Evolutionary conservation across 2,329 filamentous ascomycete genomes (phyloP).

Genomic region (Sporothrix schenckii): DNA sequence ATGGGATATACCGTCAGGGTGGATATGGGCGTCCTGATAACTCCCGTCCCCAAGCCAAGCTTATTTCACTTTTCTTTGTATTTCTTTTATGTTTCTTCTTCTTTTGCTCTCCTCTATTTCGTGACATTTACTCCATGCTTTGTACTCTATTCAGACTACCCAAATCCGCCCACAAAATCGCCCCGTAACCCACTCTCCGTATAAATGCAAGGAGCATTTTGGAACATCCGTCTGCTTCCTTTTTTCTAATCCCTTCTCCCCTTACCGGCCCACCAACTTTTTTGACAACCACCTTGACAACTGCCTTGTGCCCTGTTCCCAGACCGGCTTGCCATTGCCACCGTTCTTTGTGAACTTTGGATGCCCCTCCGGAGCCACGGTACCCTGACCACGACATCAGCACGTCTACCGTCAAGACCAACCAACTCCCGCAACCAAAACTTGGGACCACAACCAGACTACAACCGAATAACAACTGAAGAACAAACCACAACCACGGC

Average conservation of each 20-base stretch:
- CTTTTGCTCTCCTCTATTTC: background rate
- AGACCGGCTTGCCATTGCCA: slow-evolving; percentile 18
- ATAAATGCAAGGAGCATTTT: slow-evolving; percentile 7
- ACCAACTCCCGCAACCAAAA: background rate
- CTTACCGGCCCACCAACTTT: background rate
- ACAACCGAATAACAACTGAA: too few species aligned
- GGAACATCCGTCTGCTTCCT: background rate
- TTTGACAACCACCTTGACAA: background rate
- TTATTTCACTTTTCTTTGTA: background rate
- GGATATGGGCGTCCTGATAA: background rate
- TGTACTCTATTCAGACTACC: background rate
- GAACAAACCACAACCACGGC: background rate
- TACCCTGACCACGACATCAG: background rate
- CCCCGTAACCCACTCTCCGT: slow-evolving; percentile 3
- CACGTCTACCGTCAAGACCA: background rate
- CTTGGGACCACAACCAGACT: background rate
- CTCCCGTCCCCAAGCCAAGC: background rate
- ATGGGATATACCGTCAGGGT: background rate
- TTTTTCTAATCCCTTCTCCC: slow-evolving; percentile 9
- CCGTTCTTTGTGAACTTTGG: background rate
- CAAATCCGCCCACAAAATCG: background rate
- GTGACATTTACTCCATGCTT: background rate
- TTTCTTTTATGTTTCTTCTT: background rate
- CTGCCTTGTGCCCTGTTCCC: slow-evolving; percentile 8
- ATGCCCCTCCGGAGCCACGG: slow-evolving; percentile 6